Conservation (phyloP, 2,329 filamentous ascomycete species). For the Fusarium dlaminii region DNA sequence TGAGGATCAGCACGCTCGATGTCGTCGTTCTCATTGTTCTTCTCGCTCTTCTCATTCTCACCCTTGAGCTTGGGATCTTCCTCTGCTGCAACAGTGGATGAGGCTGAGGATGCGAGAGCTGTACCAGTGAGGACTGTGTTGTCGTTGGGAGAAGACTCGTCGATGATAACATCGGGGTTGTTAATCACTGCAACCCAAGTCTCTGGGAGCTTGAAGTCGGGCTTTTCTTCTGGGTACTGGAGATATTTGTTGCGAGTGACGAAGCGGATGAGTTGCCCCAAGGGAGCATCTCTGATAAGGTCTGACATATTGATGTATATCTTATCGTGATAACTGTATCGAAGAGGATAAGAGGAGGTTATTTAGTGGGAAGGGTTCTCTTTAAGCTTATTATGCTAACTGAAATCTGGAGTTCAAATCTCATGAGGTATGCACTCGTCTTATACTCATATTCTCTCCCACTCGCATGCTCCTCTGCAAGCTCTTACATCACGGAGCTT, state of each 20-base stretch:
- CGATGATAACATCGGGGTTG: constrained; percentile 39
- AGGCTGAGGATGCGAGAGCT: constrained; percentile 34
- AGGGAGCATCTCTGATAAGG: constrained; percentile 62
- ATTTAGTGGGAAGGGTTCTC: background rate
- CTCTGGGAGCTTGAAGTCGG: constrained; percentile 62
- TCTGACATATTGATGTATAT: constrained; percentile 40
- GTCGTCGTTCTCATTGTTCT: constrained; percentile 21
- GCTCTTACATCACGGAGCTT: constrained; percentile 10
- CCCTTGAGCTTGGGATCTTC: constrained; percentile 16
- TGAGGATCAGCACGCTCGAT: constrained; percentile 12
- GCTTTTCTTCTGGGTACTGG: constrained; percentile 67
- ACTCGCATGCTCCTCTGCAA: background rate
- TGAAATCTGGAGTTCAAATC: background rate
- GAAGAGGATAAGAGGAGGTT: background rate
- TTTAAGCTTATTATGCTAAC: constrained; percentile 11
- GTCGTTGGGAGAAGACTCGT: constrained; percentile 14
- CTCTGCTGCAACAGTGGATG: constrained; percentile 36
- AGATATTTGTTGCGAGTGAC: constrained; percentile 62
- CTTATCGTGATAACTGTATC: background rate
- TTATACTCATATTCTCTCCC: constrained; percentile 22
- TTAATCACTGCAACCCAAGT: constrained; percentile 50
- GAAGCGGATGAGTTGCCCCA: constrained; percentile 68
- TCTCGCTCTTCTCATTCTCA: constrained; percentile 15
- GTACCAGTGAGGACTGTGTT: constrained; percentile 18
- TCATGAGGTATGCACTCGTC: constrained; percentile 12